These are phyloP conservation scores for Populus hybrid DNA, from an alignment of 441 rosid species.

Conservation along the genomic window DNA sequence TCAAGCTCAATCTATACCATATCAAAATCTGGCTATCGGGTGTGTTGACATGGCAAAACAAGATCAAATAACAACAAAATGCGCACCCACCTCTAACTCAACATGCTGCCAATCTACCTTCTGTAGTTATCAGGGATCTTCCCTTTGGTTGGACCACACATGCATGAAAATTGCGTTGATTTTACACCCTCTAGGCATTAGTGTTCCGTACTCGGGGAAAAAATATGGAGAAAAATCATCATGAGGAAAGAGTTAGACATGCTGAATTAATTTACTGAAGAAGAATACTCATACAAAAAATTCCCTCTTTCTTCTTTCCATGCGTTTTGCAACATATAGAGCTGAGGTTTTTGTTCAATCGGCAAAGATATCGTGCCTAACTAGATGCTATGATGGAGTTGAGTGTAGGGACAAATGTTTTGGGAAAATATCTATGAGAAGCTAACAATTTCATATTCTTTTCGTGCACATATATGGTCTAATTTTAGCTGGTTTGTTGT, in stretches of 20 bases:
- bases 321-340: no score
- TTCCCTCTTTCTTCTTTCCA: background rate
- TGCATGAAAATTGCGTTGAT: background rate
- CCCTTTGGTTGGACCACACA: conserved; percentile 20
- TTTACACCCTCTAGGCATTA: background rate
- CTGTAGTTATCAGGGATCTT: conserved; percentile 14
- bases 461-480: no score
- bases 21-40: conserved; percentile 16
- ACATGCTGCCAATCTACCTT: conserved; percentile 15
- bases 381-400: background rate
- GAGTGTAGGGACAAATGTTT: background rate
- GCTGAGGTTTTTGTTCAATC: background rate
- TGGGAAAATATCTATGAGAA: conserved; percentile 22
- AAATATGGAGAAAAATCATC: background rate
- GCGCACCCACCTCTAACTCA: conserved; percentile 7
- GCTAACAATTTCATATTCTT: conserved; percentile 15
- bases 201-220: background rate
- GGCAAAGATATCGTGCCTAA: background rate
- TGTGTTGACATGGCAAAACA: conserved; percentile 8
- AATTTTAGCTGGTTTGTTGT: conserved; percentile 20
- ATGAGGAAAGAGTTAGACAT: background rate
- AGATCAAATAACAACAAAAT: conserved; percentile 1
- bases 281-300: no score
- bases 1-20: conserved; percentile 22
- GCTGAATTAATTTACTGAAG: no score